Evolutionary conservation across 495 filamentous ascomycete genomes (phyloP).

Genomic region (Neurospora sp.): DNA sequence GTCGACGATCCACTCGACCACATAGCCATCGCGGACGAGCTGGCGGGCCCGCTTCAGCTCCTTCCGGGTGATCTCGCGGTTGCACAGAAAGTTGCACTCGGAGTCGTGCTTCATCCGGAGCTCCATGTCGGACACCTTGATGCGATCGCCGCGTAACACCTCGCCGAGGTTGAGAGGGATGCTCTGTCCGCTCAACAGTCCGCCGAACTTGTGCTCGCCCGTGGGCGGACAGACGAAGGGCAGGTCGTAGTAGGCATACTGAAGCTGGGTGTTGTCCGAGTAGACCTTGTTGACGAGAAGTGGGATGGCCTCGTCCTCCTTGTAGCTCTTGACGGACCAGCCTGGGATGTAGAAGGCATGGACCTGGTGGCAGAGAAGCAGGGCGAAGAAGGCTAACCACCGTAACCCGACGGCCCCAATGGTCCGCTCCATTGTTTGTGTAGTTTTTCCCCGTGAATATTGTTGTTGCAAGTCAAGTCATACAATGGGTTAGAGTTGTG

Average conservation of each 20-base stretch:
- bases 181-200: slow-evolving; percentile 68
- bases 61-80: slow-evolving; percentile 48
- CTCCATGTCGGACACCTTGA: slow-evolving; percentile 81
- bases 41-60: slow-evolving; percentile 63
- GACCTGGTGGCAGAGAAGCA: slow-evolving; percentile 21
- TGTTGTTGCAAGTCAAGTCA: slow-evolving; percentile 6
- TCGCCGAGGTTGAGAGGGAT: slow-evolving; percentile 89
- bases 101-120: slow-evolving; percentile 71
- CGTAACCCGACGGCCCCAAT: slow-evolving; percentile 14
- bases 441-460: background rate
- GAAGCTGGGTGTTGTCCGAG: slow-evolving; percentile 82
- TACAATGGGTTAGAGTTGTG: background rate
- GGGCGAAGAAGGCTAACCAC: slow-evolving; percentile 16
- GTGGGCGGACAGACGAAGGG: slow-evolving; percentile 85
- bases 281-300: slow-evolving; percentile 94
- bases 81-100: slow-evolving; percentile 69
- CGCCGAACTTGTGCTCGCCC: slow-evolving; percentile 55
- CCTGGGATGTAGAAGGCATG: slow-evolving; percentile 77
- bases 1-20: slow-evolving; percentile 93
- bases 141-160: slow-evolving; percentile 83
- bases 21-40: slow-evolving; percentile 73
- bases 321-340: slow-evolving; percentile 72
- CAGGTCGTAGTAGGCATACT: slow-evolving; percentile 89
- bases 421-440: slow-evolving; percentile 17
- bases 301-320: slow-evolving; percentile 68